phyloP scores from a whole-genome alignment of 2,329 filamentous ascomycete genomes.

The Aspergillus sp. region DNA sequence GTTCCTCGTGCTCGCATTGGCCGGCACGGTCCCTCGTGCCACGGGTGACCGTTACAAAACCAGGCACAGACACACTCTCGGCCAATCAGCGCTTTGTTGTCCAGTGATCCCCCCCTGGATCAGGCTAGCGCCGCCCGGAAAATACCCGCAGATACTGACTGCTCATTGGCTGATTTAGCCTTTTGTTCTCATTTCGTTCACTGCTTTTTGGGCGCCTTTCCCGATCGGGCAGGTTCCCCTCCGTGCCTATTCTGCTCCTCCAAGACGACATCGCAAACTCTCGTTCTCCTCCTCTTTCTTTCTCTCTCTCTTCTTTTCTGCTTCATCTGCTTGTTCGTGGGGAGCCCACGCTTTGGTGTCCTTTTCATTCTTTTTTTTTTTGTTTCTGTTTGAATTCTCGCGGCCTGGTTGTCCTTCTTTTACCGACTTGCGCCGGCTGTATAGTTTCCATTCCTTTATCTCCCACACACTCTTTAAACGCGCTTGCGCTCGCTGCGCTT shows the following conservation, averaged over 20 bases:
- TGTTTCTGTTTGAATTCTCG: constrained; percentile 7
- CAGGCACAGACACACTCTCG: constrained; percentile 15
- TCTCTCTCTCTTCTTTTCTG: constrained; percentile 6
- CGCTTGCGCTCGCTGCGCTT: constrained; percentile 3
- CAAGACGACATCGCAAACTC: neutral
- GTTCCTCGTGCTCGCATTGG: too few relatives aligned
- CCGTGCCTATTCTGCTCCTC: constrained; percentile 1
- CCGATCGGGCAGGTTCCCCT: constrained; percentile 3
- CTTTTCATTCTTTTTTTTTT: constrained; percentile 7
- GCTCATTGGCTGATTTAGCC: constrained; percentile 11
- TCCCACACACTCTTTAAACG: constrained; percentile 15
- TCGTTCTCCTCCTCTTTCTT: constrained; percentile 4
- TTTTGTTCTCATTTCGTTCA: constrained; percentile 17
- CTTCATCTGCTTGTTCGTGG: constrained; percentile 3
- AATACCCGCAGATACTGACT: neutral
- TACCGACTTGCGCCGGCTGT: constrained; percentile 20
- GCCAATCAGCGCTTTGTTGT: constrained; percentile 6
- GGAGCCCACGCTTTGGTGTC: constrained; percentile 6
- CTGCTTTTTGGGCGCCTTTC: constrained; percentile 4
- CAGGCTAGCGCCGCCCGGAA: constrained; percentile 1
- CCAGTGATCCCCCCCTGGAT: neutral
- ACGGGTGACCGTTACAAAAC: constrained; percentile 14
- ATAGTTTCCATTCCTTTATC: constrained; percentile 14
- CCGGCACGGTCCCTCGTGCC: neutral
- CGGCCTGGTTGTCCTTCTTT: constrained; percentile 33